These are phyloP conservation scores for Zanthoxylum bungeanum DNA, from an alignment of 345 rosid species.

Conservation along the genomic window DNA sequence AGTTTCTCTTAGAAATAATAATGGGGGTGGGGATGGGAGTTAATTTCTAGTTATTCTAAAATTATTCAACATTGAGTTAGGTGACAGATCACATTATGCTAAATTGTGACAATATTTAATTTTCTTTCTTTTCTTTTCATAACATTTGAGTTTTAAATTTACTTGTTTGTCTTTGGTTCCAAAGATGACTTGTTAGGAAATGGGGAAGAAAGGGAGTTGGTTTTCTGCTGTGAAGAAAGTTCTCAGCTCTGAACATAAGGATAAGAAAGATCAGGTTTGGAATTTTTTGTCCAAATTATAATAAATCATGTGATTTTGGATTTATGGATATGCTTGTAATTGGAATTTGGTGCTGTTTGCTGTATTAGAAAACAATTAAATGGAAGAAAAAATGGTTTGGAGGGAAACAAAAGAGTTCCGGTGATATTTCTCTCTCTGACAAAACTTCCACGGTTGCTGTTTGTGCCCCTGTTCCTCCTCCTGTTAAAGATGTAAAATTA, in stretches of 20 bases:
- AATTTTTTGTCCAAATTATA: neutral
- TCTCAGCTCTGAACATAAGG: conserved; percentile 49
- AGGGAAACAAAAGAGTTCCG: conserved; percentile 40
- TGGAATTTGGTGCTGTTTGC: conserved; percentile 8
- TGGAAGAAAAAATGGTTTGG: conserved; percentile 60
- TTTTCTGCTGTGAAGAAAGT: conserved; percentile 75
- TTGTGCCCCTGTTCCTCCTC: conserved; percentile 14
- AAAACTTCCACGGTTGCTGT: conserved; percentile 26
- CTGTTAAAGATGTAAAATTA: conserved; percentile 36
- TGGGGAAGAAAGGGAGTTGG: conserved; percentile 80
- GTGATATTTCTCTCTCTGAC: conserved; percentile 28
- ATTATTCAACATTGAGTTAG: neutral
- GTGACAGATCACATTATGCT: neutral
- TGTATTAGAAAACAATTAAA: conserved; percentile 38
- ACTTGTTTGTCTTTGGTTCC: conserved; percentile 26
- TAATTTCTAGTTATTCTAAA: neutral
- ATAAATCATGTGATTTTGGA: neutral
- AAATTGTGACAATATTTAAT: no score
- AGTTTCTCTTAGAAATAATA: neutral
- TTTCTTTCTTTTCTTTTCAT: neutral
- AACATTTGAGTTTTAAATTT: conserved; percentile 12
- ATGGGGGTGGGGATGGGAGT: neutral
- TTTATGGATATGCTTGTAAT: neutral
- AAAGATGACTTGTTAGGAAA: conserved; percentile 36
- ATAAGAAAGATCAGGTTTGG: conserved; percentile 46